These are phyloP conservation scores for Solanum okadae DNA, from an alignment of 257 asterid species.

Conservation along the genomic window DNA sequence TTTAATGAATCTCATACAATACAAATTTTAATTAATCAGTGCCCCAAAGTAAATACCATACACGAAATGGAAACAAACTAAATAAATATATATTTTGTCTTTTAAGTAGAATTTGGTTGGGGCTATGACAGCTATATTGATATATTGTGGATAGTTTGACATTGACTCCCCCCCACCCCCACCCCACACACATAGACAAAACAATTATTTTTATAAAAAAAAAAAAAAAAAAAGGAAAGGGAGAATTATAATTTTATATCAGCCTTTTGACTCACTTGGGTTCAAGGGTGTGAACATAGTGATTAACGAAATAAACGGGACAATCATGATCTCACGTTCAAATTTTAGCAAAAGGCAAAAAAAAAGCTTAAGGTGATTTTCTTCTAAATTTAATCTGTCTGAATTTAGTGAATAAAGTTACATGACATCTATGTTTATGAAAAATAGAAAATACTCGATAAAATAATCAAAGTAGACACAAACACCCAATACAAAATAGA, in stretches of 20 bases:
- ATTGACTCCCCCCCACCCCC: no score
- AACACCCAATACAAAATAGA: neutral
- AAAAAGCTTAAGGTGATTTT: neutral
- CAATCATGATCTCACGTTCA: neutral
- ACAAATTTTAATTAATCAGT: neutral
- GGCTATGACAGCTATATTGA: neutral
- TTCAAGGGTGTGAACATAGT: neutral
- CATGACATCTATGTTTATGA: neutral
- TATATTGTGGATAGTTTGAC: neutral
- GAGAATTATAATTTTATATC: neutral
- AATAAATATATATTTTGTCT: neutral
- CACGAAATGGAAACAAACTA: neutral
- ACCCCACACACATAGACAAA: neutral
- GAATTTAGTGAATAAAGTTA: neutral
- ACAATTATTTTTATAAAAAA: neutral
- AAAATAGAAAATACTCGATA: neutral
- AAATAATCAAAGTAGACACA: neutral
- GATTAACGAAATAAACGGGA: neutral
- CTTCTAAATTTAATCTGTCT: neutral
- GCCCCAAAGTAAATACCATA: neutral
- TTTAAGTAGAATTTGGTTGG: neutral
- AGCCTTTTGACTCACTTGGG: neutral
- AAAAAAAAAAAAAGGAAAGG: neutral
- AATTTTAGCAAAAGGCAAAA: neutral
- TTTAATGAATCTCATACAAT: fast-evolving